phyloP scores from a whole-genome alignment of 257 asterid species.

The Pogostemon cablin region DNA sequence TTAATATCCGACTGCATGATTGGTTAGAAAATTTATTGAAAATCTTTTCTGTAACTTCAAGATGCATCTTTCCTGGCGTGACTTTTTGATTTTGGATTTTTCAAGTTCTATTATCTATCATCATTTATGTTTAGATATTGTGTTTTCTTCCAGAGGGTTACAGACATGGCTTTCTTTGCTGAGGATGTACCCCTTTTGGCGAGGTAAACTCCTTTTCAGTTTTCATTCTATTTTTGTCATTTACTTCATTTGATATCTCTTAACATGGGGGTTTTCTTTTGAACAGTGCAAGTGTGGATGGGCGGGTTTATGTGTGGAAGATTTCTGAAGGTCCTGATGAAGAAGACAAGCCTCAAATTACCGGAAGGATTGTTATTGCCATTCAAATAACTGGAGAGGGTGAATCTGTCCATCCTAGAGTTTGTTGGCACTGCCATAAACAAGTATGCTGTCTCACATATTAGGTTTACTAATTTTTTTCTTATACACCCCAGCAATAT shows the following conservation, averaged over 20 bases:
- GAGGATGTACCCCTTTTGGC: constrained; percentile 99
- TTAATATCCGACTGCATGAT: constrained; percentile 10
- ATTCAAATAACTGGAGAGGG: constrained; percentile 84
- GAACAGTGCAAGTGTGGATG: constrained; percentile 93
- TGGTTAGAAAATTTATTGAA: constrained; percentile 3
- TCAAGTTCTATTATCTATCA: constrained; percentile 15
- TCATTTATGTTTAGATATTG: constrained; percentile 26
- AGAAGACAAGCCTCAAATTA: constrained; percentile 91
- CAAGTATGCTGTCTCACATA: constrained; percentile 55
- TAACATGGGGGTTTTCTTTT: constrained; percentile 36
- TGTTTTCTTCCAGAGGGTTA: constrained; percentile 82
- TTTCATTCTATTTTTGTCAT: constrained; percentile 14
- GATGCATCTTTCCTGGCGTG: constrained; percentile 16
- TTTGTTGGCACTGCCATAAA: constrained; percentile 99
- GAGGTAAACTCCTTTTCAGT: constrained; percentile 53
- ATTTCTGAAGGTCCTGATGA: constrained; percentile 92
- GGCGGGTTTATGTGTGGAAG: constrained; percentile 94
- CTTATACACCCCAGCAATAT: background rate
- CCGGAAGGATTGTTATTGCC: constrained; percentile 75
- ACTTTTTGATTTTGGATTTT: background rate
- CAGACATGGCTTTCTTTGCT: constrained; percentile 99
- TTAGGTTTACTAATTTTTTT: constrained; percentile 11
- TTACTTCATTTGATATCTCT: constrained; percentile 12
- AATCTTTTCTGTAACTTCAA: background rate
- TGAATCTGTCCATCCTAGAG: constrained; percentile 88